Base-by-base conservation (phyloP, 257 asterid species). In the Agastache rugosa region DNA sequence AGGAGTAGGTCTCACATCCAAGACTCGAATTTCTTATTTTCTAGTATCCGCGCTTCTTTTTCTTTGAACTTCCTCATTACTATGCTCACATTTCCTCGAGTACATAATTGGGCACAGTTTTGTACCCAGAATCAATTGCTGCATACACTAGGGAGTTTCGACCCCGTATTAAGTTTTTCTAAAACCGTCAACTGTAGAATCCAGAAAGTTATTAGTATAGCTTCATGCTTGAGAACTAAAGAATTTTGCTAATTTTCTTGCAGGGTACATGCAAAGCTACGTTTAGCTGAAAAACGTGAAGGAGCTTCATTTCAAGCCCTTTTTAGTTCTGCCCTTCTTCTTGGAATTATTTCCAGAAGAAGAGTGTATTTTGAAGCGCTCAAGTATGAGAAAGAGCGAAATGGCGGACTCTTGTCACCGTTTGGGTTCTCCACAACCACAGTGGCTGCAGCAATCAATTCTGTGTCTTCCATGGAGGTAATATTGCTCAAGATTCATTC, bases 231-330 rank as follows among this genome's bases (percentile, higher is more conserved):
- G 66, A 48, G 70, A 80, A 77, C 77, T 68, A 31, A 64, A 12
- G 31, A 69, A 60, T 62, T 31, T 27, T 61, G 45, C 27, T 65
- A 77, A 39, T 54, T 62, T 27, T 42, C 31, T 72, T 80, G 78
- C 81, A 93, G 98, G 88, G 87, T 93, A 78, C 98, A 93, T 81
- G 91, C 77, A 59, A 93, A 88, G 84, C 81, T 81, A 68, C 89
- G 89, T 11, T 74, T 84, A 71, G 69, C 91, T 56, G 97, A 91
- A 85, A 84, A 80, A 59, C 90, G 98, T 39, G 97, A 86, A 86
- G 98, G 98, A 47, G 91, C 98, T 69, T 90, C 98, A 42, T 92
- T 92, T 82, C 88, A 84, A 48, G 83, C 89, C 67, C 97, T 92
- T 76, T 92, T 92, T 78, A 91, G 96, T 61, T 73, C 89, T 70